Conservation (phyloP, 768 basidiomycete species). For the Krasilnikovozyma curviuscula region DNA sequence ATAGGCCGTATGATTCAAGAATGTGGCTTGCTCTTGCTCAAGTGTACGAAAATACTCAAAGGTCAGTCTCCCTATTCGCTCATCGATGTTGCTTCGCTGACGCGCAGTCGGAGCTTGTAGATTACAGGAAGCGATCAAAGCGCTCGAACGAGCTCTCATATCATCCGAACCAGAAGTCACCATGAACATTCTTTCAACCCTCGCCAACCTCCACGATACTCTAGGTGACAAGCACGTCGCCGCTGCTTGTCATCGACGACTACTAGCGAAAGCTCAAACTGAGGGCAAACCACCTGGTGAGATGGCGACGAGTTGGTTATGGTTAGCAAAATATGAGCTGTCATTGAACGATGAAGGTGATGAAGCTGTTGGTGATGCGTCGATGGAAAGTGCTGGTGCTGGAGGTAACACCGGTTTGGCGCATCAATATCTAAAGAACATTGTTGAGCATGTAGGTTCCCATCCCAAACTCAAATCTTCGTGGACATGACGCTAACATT, state of each 20-base stretch:
- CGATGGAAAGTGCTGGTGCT: background rate
- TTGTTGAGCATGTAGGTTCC: constrained; percentile 37
- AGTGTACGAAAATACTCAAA: constrained; percentile 79
- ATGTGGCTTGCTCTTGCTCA: constrained; percentile 89
- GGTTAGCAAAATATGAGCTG: constrained; percentile 63
- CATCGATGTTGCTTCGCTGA: background rate
- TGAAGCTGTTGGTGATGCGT: background rate
- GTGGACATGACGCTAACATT: background rate
- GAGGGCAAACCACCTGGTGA: constrained; percentile 52
- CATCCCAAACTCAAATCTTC: background rate
- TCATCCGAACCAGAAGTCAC: constrained; percentile 24
- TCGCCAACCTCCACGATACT: constrained; percentile 20
- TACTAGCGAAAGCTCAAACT: constrained; percentile 18
- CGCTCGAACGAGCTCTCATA: constrained; percentile 64
- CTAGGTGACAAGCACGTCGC: constrained; percentile 11
- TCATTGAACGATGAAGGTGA: constrained; percentile 1
- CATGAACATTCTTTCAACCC: constrained; percentile 19
- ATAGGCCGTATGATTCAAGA: constrained; percentile 81
- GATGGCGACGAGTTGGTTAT: constrained; percentile 64
- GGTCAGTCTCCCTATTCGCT: constrained; percentile 32
- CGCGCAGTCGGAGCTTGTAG: constrained; percentile 30
- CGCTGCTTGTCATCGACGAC: constrained; percentile 51
- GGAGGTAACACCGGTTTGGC: constrained; percentile 31
- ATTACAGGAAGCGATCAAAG: constrained; percentile 70
- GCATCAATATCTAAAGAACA: constrained; percentile 47